Conservation (phyloP, 768 basidiomycete genomes). For the Pleurotus giganteus region DNA sequence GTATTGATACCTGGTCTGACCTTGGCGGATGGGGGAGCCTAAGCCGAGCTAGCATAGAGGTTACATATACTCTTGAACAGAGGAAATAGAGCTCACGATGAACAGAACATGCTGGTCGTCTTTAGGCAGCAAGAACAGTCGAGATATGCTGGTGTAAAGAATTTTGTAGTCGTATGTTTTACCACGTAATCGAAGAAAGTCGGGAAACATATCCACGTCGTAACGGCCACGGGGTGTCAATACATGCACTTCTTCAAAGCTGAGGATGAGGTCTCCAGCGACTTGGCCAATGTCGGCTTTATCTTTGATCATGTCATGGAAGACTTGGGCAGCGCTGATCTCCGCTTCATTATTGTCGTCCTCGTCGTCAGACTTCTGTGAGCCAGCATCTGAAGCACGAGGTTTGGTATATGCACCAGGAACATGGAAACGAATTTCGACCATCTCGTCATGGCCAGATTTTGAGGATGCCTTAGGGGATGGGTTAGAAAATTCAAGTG, state of each 20-base stretch:
- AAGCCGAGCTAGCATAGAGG: conserved; percentile 66
- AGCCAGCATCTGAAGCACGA: conserved; percentile 69
- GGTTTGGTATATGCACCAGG: conserved; percentile 73
- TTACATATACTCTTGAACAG: conserved; percentile 3
- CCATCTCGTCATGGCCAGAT: conserved; percentile 75
- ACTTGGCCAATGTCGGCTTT: conserved; percentile 93
- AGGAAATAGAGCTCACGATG: conserved; percentile 59
- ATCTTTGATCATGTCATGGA: conserved; percentile 96
- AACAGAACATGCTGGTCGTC: conserved; percentile 96
- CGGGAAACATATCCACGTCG: conserved; percentile 97
- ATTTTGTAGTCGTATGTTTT: conserved; percentile 99
- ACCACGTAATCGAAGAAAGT: conserved; percentile 92
- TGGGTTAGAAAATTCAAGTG: conserved; percentile 82
- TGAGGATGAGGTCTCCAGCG: conserved; percentile 86
- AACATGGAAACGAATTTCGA: conserved; percentile 95
- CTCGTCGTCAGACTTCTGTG: conserved; percentile 70
- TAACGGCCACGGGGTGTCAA: conserved; percentile 95
- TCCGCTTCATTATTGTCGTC: conserved; percentile 69
- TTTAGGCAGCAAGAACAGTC: conserved; percentile 91
- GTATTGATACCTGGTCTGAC: conserved; percentile 97
- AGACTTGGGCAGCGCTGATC: conserved; percentile 89
- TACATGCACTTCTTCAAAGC: conserved; percentile 93
- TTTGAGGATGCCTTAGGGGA: conserved; percentile 37
- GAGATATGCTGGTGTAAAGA: conserved; percentile 81
- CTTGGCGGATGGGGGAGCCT: conserved; percentile 93